These are phyloP conservation scores for Salix koriyanagi DNA, from an alignment of 345 rosid genomes.

Conservation along the genomic window DNA sequence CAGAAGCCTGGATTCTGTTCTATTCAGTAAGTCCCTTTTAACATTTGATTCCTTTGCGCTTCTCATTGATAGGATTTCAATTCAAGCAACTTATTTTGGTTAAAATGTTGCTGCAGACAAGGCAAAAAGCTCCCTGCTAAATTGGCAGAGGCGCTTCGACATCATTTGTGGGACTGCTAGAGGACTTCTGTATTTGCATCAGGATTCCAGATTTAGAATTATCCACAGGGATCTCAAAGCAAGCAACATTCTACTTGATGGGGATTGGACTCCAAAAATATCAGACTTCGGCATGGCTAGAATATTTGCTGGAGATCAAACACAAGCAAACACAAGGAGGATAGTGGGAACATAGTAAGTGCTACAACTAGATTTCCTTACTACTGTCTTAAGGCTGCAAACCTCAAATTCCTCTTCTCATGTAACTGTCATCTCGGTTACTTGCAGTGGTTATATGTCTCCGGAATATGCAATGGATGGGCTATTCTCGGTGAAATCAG, in stretches of 20 bases:
- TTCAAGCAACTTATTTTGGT: background rate
- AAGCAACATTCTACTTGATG: conserved; percentile 69
- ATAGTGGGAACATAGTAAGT: conserved; percentile 86
- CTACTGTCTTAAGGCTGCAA: background rate
- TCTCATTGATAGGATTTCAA: background rate
- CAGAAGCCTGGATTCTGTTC: conserved; percentile 60
- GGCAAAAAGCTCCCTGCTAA: conserved; percentile 34
- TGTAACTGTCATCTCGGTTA: background rate
- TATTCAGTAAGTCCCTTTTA: conserved; percentile 50
- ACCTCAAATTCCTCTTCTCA: background rate
- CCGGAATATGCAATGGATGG: conserved; percentile 89
- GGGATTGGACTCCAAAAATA: conserved; percentile 63
- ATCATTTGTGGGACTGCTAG: conserved; percentile 65
- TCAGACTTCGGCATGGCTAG: conserved; percentile 91
- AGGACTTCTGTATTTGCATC: conserved; percentile 77
- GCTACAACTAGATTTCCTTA: background rate
- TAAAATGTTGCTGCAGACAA: conserved; percentile 34
- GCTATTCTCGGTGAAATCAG: conserved; percentile 58
- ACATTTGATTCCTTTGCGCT: background rate
- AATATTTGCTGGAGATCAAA: conserved; percentile 67
- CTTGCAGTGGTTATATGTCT: conserved; percentile 69
- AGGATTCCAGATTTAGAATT: conserved; percentile 76
- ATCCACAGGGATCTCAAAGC: conserved; percentile 80
- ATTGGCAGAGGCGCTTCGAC: conserved; percentile 61
- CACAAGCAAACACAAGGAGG: conserved; percentile 49